These are phyloP conservation scores for Penicillium antarcticum DNA, from an alignment of 495 filamentous ascomycete species.

Conservation along the genomic window DNA sequence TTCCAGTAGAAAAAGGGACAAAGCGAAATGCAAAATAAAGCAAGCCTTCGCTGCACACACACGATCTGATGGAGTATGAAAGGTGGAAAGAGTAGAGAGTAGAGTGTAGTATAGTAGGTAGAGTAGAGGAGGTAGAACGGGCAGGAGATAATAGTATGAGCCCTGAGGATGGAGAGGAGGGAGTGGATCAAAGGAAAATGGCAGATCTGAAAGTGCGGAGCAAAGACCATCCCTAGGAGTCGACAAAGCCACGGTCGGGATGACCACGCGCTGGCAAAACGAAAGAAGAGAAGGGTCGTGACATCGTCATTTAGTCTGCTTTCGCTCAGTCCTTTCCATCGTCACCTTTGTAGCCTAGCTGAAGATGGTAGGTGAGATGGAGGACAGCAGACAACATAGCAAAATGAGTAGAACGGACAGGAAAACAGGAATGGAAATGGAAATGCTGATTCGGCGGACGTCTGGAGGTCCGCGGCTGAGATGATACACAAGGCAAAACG, in stretches of 20 bases:
- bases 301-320: slow-evolving; percentile 22
- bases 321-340: slow-evolving; percentile 1
- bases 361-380: background rate
- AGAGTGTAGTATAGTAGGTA: background rate
- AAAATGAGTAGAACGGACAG: background rate
- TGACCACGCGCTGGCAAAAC: slow-evolving; percentile 9
- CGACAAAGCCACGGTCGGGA: slow-evolving; percentile 22
- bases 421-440: background rate
- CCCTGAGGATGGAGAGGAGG: background rate
- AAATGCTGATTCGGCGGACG: slow-evolving; percentile 7
- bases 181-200: slow-evolving; percentile 1
- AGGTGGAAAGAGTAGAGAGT: background rate
- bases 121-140: background rate
- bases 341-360: background rate
- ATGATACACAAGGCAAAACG: slow-evolving; percentile 16
- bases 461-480: slow-evolving; percentile 3
- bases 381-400: background rate
- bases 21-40: slow-evolving; percentile 1
- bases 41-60: slow-evolving; percentile 2
- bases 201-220: slow-evolving; percentile 7
- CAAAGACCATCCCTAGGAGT: slow-evolving; percentile 23
- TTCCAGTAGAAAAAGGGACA: background rate
- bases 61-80: background rate
- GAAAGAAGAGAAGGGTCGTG: slow-evolving; percentile 30
- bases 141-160: background rate